A percentile compares a stretch with the other conserved stretches of the same genome.
Conservation (phyloP, 768 basidiomycete species). For the Lyophyllum decastes region DNA sequence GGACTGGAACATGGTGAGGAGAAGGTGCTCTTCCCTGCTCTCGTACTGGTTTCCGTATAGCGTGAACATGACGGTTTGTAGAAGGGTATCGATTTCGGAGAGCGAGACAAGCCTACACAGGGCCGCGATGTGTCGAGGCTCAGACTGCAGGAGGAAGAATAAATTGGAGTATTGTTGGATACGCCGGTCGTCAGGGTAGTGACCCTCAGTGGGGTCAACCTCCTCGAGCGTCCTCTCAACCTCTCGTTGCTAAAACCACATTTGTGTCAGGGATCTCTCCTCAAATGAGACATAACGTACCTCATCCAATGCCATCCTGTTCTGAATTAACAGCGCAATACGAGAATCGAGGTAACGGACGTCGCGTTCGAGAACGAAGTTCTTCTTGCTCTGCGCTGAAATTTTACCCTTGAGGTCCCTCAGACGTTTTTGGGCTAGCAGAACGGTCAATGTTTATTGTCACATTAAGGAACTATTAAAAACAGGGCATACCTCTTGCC, state of each 20-base stretch:
- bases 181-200: constrained; percentile 93
- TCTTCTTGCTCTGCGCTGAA: constrained; percentile 99
- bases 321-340: constrained; percentile 97
- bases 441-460: constrained; percentile 5
- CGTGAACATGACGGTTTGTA: constrained; percentile 99
- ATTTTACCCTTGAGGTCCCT: constrained; percentile 96
- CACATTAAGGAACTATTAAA: constrained; percentile 2
- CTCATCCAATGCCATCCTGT: constrained; percentile 96
- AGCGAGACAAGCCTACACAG: constrained; percentile 95
- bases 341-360: constrained; percentile 97
- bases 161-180: constrained; percentile 97
- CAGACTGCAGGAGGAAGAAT: constrained; percentile 97
- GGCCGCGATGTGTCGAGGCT: constrained; percentile 95
- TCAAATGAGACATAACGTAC: constrained; percentile 44
- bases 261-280: constrained; percentile 14
- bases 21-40: constrained; percentile 95
- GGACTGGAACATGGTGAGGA: constrained; percentile 99
- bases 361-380: constrained; percentile 98
- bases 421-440: constrained; percentile 90
- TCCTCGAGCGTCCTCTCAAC: constrained; percentile 96
- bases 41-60: constrained; percentile 99
- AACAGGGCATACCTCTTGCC: constrained; percentile 73
- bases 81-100: constrained; percentile 96
- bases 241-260: constrained; percentile 75
- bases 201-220: constrained; percentile 88